These are phyloP conservation scores for Penicillium occitanis DNA, from an alignment of 2,329 filamentous ascomycete genomes.

Conservation along the genomic window DNA sequence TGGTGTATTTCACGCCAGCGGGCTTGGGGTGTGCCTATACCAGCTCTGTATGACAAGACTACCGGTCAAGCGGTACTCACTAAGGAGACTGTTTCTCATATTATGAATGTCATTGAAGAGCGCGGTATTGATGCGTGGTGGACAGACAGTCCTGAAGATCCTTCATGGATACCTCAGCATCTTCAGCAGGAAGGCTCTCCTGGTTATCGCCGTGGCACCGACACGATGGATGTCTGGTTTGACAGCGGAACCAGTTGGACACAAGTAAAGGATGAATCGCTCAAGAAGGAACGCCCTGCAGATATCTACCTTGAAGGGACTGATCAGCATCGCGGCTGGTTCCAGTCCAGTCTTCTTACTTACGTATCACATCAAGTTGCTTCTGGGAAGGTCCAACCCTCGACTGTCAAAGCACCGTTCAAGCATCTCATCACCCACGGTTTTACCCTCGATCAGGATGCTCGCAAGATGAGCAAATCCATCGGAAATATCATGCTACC, in stretches of 20 bases:
- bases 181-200: constrained; percentile 50
- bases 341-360: constrained; percentile 92
- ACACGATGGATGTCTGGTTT: constrained; percentile 99
- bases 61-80: constrained; percentile 75
- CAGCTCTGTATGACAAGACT: constrained; percentile 73
- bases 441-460: constrained; percentile 82
- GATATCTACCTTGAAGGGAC: constrained; percentile 93
- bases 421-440: constrained; percentile 90
- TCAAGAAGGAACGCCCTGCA: constrained; percentile 48
- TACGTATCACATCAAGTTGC: constrained; percentile 63
- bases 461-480: constrained; percentile 99
- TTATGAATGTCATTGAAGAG: constrained; percentile 73
- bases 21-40: constrained; percentile 95
- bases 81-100: constrained; percentile 75
- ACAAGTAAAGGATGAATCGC: constrained; percentile 42
- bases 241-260: constrained; percentile 96
- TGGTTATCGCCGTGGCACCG: constrained; percentile 71
- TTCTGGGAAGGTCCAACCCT: constrained; percentile 28
- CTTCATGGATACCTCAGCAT: constrained; percentile 70
- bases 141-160: constrained; percentile 74
- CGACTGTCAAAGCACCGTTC: constrained; percentile 65
- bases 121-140: constrained; percentile 93
- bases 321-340: constrained; percentile 97
- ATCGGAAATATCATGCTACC: constrained; percentile 85
- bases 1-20: constrained; percentile 98